Base-by-base conservation (phyloP, 2,329 filamentous ascomycete genomes). In the Zopfia rhizophila region DNA sequence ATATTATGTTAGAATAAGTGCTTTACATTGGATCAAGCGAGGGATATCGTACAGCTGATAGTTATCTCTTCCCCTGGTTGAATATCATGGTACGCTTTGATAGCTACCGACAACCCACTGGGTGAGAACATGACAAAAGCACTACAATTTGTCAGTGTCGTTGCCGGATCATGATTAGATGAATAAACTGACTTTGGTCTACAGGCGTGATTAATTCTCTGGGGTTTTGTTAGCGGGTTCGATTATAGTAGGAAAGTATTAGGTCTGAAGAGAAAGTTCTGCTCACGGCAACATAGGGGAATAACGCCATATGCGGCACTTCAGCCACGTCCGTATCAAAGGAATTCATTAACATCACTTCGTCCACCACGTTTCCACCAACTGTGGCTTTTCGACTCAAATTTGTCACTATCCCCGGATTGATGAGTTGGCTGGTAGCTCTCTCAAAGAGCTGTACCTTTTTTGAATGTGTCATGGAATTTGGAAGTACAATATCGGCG, bases 181-280 rank as follows among this genome's bases (percentile, higher is more conserved):
- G 18, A 16, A 5, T 19, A 30, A 14, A 43, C 38, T 14, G 36
- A 49, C 38, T 51, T 53, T 4, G 50, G 61, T 19, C 51, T 45
- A 29, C 60, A 64, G 6, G 45, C 59, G 39, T 64, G 60, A 35
- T 64, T 64, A 13, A 64, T 59, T 7, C 57, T 17, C 58, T 61
- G 38, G 4, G 4, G 17, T 25, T 30, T 10, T 4, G 18, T 44
- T 22, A 32, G 31, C 28, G 25, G 6, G 2, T 23, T 11, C 2
- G 19, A 21, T n/a, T 7, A 8, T 33, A 17, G 7, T 8, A 10
- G 30, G 12, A 19, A 13, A 23, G 3, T 8, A 36, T 19, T n/a
- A 27, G n/a, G 22, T 18, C 17, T 1, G 6, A 43, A 22, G n/a
- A 17, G 12, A 19, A 18, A 24, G 19, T 23, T 13, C 44, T 2